Evolutionary conservation across 192 early-diverging fungal genomes (phyloP).

Genomic region (Backusella liffmaniae): DNA sequence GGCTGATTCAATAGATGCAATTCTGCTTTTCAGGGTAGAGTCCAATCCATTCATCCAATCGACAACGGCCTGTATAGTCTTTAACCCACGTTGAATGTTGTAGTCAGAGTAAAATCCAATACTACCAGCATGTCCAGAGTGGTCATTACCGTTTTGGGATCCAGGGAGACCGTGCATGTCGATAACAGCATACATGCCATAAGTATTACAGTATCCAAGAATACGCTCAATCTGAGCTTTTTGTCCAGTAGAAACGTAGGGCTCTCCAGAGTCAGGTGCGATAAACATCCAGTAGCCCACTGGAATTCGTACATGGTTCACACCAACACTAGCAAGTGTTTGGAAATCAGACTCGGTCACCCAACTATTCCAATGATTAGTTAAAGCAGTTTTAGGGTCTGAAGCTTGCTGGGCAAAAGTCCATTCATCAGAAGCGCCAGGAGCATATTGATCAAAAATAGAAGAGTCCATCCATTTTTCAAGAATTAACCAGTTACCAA

Average conservation of each 20-base stretch:
- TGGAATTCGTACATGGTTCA: slow-evolving; percentile 59
- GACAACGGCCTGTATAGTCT: slow-evolving; percentile 32
- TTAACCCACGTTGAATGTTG: slow-evolving; percentile 16
- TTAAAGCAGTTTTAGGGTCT: slow-evolving; percentile 32
- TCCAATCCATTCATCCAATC: slow-evolving; percentile 44
- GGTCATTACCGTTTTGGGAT: slow-evolving; percentile 60
- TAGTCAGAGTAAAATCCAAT: slow-evolving; percentile 34
- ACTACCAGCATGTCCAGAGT: slow-evolving; percentile 44
- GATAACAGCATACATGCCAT: slow-evolving; percentile 50
- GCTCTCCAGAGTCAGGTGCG: slow-evolving; percentile 52
- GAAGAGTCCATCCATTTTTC: slow-evolving; percentile 58
- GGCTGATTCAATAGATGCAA: slow-evolving; percentile 26
- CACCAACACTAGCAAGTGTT: slow-evolving; percentile 42
- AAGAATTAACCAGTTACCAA: slow-evolving; percentile 59
- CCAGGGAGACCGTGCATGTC: slow-evolving; percentile 61
- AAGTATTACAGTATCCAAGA: slow-evolving; percentile 29
- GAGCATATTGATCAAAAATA: slow-evolving; percentile 39
- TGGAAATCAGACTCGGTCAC: slow-evolving; percentile 52
- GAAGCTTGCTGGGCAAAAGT: slow-evolving; percentile 50
- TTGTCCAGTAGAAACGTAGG: slow-evolving; percentile 54
- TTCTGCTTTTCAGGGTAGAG: slow-evolving; percentile 7
- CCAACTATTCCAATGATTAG: slow-evolving; percentile 56
- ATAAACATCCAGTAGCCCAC: slow-evolving; percentile 64
- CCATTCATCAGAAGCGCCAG: slow-evolving; percentile 56
- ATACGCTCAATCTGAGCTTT: slow-evolving; percentile 34